Evolutionary conservation across 805 yeast genomes (phyloP).

Genomic region (Metschnikowia amazonensis): DNA sequence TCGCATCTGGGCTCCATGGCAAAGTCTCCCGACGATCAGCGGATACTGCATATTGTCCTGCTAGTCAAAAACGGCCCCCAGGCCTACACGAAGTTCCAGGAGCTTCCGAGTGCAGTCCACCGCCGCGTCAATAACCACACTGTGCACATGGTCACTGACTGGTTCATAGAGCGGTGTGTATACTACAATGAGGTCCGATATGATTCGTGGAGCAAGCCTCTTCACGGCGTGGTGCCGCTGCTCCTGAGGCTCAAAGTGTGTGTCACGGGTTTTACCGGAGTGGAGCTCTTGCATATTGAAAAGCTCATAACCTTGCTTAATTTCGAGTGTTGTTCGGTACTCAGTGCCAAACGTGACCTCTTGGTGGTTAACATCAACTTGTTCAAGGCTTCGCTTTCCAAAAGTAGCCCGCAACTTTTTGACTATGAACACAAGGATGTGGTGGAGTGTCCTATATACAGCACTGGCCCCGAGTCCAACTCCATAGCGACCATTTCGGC

Average conservation of each 20-base stretch:
- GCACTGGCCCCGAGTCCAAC: conserved; percentile 18
- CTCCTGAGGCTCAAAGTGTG: conserved; percentile 36
- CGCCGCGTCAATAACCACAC: conserved; percentile 19
- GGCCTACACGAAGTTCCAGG: conserved; percentile 24
- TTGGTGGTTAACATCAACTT: conserved; percentile 51
- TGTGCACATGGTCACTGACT: conserved; percentile 58
- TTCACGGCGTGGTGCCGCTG: conserved; percentile 31
- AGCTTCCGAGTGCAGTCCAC: conserved; percentile 24
- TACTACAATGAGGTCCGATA: conserved; percentile 46
- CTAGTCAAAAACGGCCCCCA: conserved; percentile 31
- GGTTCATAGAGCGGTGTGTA: conserved; percentile 74
- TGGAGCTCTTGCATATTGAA: conserved; percentile 66
- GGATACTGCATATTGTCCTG: conserved; percentile 31
- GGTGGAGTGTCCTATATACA: conserved; percentile 33
- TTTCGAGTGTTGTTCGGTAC: conserved; percentile 45
- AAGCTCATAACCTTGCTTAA: conserved; percentile 57
- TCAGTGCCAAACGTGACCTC: conserved; percentile 51
- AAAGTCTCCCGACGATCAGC: conserved; percentile 14
- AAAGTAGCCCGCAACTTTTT: conserved; percentile 42
- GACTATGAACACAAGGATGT: conserved; percentile 31
- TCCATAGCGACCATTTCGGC: conserved; percentile 42
- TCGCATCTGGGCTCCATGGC: conserved; percentile 44
- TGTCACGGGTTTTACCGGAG: conserved; percentile 73
- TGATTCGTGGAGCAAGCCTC: conserved; percentile 67
- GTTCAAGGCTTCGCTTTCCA: conserved; percentile 35